A percentile compares a stretch with the other conserved stretches of the same genome.
Evolutionary conservation across 2,329 filamentous ascomycete species (phyloP).

Genomic region (Aspergillus caelatus): DNA sequence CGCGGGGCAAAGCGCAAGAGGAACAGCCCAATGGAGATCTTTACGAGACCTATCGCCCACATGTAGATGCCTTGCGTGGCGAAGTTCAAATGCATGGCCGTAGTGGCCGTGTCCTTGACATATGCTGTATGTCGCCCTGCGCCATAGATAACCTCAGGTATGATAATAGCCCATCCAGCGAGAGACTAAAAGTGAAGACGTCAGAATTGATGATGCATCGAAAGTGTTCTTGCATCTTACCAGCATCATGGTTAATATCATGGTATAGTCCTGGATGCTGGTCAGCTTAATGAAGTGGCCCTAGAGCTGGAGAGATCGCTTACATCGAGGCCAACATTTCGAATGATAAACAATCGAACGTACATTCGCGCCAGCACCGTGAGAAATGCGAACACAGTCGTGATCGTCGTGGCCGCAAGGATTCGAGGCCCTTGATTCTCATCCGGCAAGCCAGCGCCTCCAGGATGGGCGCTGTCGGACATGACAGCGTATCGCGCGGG

Average conservation of each 20-base stretch:
- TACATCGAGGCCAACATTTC: slow-evolving; percentile 24
- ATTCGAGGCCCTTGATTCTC: slow-evolving; percentile 16
- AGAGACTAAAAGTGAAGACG: slow-evolving; percentile 28
- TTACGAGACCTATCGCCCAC: slow-evolving; percentile 46
- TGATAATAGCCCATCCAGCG: slow-evolving; percentile 44
- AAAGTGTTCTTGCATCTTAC: slow-evolving; percentile 5
- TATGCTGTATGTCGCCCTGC: slow-evolving; percentile 52
- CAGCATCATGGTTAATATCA: slow-evolving; percentile 22
- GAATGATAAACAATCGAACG: slow-evolving; percentile 25
- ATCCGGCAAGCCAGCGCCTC: slow-evolving; percentile 14
- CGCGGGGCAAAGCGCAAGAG: slow-evolving; percentile 46
- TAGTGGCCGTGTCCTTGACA: slow-evolving; percentile 39
- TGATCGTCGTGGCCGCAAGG: slow-evolving; percentile 17
- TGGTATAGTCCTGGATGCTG: slow-evolving; percentile 18
- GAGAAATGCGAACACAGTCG: slow-evolving; percentile 10
- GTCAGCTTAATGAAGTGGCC: background rate
- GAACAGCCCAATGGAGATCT: slow-evolving; percentile 48
- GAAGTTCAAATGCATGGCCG: slow-evolving; percentile 49
- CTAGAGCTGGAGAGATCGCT: background rate
- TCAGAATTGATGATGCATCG: background rate
- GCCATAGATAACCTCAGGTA: slow-evolving; percentile 47
- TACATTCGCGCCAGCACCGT: slow-evolving; percentile 24
- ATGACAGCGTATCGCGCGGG: slow-evolving; percentile 8
- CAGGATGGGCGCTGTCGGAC: slow-evolving; percentile 11
- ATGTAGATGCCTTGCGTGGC: slow-evolving; percentile 29